These are phyloP conservation scores for Plasmodium chabaudi DNA, from an alignment of 169 alveolate species.

Conservation along the genomic window DNA sequence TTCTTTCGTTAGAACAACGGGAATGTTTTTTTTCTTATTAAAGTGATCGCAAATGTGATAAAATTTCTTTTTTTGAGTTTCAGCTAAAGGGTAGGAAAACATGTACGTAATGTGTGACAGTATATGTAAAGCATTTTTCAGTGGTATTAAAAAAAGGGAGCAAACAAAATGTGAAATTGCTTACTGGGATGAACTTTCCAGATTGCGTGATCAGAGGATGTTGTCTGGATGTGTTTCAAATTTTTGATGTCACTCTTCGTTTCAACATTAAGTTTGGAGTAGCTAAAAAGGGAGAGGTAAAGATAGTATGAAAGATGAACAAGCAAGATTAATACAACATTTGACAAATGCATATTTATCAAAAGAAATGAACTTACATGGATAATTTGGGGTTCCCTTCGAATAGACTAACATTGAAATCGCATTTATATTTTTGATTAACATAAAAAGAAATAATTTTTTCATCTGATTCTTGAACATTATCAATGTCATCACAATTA, in stretches of 20 bases:
- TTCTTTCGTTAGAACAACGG: constrained; percentile 33
- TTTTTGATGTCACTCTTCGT: constrained; percentile 58
- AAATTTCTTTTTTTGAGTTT: constrained; percentile 36
- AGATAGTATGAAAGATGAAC: not conserved
- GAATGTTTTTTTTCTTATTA: constrained; percentile 49
- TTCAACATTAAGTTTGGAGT: constrained; percentile 53
- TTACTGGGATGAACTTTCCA: constrained; percentile 68
- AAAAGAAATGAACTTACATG: constrained; percentile 12
- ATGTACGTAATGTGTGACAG: too few species aligned
- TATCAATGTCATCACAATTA: not conserved
- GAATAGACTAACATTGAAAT: constrained; percentile 24
- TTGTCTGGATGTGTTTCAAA: constrained; percentile 18
- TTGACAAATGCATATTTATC: not conserved
- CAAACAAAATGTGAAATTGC: not conserved
- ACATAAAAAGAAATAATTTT: constrained; percentile 47
- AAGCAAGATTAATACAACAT: not conserved
- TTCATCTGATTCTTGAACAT: not conserved
- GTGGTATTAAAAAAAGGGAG: too few species aligned
- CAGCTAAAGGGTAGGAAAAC: not conserved
- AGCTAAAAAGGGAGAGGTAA: constrained; percentile 3
- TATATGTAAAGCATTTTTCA: too few species aligned
- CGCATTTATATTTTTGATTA: constrained; percentile 57
- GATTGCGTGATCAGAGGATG: constrained; percentile 30
- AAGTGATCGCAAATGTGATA: constrained; percentile 54
- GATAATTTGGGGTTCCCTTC: constrained; percentile 34